These are phyloP conservation scores for Pachysandra terminalis DNA, from an alignment of 164 flowering plant genomes.

Conservation along the genomic window DNA sequence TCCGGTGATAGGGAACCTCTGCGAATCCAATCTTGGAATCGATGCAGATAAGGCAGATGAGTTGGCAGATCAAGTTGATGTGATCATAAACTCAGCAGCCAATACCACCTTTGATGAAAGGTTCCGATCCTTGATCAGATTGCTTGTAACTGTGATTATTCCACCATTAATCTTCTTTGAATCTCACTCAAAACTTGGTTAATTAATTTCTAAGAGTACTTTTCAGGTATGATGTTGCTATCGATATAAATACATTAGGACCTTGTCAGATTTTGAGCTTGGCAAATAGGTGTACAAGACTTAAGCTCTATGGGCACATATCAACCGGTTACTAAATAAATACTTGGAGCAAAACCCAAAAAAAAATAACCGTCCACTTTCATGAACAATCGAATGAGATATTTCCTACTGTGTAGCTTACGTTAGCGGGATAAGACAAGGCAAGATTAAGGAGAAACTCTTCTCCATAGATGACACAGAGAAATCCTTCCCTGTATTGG, in stretches of 20 bases:
- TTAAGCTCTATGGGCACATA: conserved; percentile 70
- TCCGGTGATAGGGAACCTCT: conserved; percentile 53
- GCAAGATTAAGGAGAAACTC: conserved; percentile 73
- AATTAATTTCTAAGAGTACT: background rate
- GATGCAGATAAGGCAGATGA: conserved; percentile 34
- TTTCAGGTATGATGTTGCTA: conserved; percentile 68
- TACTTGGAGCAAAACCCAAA: background rate
- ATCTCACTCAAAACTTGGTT: background rate
- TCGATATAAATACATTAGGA: conserved; percentile 66
- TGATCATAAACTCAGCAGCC: conserved; percentile 87
- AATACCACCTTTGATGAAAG: conserved; percentile 94
- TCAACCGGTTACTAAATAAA: conserved; percentile 57
- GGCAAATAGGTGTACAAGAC: conserved; percentile 67
- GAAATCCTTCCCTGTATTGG: conserved; percentile 35
- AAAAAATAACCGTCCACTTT: background rate
- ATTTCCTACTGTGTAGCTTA: conserved; percentile 46
- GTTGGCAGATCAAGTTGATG: conserved; percentile 60
- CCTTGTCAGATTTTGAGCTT: conserved; percentile 59
- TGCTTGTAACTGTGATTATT: background rate
- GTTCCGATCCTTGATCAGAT: conserved; percentile 22
- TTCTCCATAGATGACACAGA: conserved; percentile 56
- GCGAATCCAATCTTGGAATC: conserved; percentile 63
- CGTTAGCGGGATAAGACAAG: conserved; percentile 92
- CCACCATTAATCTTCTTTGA: background rate
- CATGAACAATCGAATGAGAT: background rate